Base-by-base conservation (phyloP, 2,329 filamentous ascomycete species). In the Raffaelea arxii region DNA sequence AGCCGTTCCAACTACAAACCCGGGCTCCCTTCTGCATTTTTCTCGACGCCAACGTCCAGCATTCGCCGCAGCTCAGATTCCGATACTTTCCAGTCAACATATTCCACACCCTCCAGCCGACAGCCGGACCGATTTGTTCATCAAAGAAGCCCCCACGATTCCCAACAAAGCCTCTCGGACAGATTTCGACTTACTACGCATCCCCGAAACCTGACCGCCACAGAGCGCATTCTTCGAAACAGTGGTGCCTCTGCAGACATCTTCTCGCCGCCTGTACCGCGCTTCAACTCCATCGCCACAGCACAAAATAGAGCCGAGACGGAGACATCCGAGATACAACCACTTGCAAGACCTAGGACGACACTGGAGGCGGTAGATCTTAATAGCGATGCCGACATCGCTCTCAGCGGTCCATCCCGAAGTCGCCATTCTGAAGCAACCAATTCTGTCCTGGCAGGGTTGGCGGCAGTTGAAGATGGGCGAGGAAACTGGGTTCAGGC, bases 401-500 rank as follows among this genome's bases (percentile, higher is more conserved):
- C 19, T 19, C n/a, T 32, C 45, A 22, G 46, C 25, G 27, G 19
- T 36, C 4, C 4, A 9, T 21, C 38, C 50, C 27, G 9, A 16
- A 90, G 84, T 59, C n/a, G n/a, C n/a, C n/a, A n/a, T n/a, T n/a
- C n/a, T n/a, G n/a, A n/a, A n/a, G n/a, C n/a, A n/a, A n/a, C n/a
- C n/a, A n/a, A n/a, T n/a, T n/a, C n/a, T n/a, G n/a, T n/a, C n/a
- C n/a, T n/a, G n/a, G n/a, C n/a, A n/a, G n/a, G n/a, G n/a, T n/a
- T 67, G 23, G 66, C 71, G 16, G 74, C 74, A 12, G 67, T 82
- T 19, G 68, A 82, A 41, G 72, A 83, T 61, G 84, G 82, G 2
- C 73, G 74, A 49, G 82, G 81, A 23, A 75, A 75, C 23, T 64
- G 82, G 43, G 58, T 86, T n/a, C 77, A 76, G 45, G 85, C 80